These are phyloP conservation scores for Corymbia citriodora DNA, from an alignment of 441 rosid genomes.

Conservation along the genomic window DNA sequence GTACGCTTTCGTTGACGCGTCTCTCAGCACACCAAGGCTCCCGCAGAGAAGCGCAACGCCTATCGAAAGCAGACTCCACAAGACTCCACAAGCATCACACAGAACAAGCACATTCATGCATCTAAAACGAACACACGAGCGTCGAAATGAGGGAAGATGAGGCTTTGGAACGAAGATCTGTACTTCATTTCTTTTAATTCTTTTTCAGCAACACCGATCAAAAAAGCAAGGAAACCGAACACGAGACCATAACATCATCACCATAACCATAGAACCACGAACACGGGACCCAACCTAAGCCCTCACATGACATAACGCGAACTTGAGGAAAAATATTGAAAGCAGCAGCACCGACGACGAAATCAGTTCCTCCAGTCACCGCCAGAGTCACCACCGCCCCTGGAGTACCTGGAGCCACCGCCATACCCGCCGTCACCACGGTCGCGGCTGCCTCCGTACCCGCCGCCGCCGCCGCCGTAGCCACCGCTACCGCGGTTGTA, in stretches of 20 bases:
- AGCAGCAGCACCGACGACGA: neutral
- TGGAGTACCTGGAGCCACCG: constrained; percentile 35
- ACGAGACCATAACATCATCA: neutral
- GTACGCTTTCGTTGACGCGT: neutral
- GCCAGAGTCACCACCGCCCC: constrained; percentile 50
- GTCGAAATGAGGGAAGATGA: neutral
- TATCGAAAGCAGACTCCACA: neutral
- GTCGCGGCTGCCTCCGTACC: constrained; percentile 15
- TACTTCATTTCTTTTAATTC: neutral
- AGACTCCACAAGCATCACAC: neutral
- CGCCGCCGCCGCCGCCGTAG: constrained; percentile 11
- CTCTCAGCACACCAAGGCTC: neutral
- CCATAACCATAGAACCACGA: neutral
- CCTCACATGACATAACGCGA: neutral
- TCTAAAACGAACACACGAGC: neutral
- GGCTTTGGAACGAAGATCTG: neutral
- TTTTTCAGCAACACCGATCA: neutral
- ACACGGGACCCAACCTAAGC: neutral
- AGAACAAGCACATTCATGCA: neutral
- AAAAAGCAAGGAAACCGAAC: neutral
- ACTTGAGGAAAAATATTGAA: neutral
- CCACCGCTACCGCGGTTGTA: constrained; percentile 32
- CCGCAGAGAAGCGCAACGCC: neutral
- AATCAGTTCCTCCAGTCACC: constrained; percentile 54
- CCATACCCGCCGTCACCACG: constrained; percentile 22